Evolutionary conservation across 805 yeast species (phyloP).

Genomic region (Spathaspora passalidarum): DNA sequence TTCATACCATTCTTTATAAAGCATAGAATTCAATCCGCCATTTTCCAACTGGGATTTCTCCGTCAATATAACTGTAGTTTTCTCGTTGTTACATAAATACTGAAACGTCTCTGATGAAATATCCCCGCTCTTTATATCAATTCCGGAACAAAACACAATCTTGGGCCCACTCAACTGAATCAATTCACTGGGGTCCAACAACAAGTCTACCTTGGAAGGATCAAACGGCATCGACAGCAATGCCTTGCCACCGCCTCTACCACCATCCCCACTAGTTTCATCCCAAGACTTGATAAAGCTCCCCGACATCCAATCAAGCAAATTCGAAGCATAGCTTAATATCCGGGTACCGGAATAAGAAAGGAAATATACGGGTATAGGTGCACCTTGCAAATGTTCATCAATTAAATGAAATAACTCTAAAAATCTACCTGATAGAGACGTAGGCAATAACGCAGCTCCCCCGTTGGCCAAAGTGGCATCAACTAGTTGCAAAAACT

Average conservation of each 20-base stretch:
- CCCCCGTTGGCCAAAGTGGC: constrained; percentile 73
- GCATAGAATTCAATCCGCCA: constrained; percentile 46
- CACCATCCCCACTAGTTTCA: constrained; percentile 19
- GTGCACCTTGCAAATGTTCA: constrained; percentile 53
- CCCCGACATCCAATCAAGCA: constrained; percentile 95
- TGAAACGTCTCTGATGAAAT: constrained; percentile 50
- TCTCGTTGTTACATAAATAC: constrained; percentile 59
- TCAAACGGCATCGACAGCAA: constrained; percentile 60
- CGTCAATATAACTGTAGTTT: constrained; percentile 71
- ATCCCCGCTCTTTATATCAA: constrained; percentile 62
- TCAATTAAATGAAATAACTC: constrained; percentile 78
- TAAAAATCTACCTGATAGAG: constrained; percentile 75
- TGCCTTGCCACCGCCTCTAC: background rate
- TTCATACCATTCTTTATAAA: constrained; percentile 54
- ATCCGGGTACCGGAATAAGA: constrained; percentile 78
- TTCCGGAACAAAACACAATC: constrained; percentile 75
- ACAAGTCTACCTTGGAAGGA: constrained; percentile 54
- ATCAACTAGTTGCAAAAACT: constrained; percentile 59
- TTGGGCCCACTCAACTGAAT: constrained; percentile 61
- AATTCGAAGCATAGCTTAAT: constrained; percentile 76
- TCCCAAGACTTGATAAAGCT: constrained; percentile 87
- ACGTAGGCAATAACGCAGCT: constrained; percentile 77
- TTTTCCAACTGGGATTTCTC: constrained; percentile 50
- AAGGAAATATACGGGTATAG: constrained; percentile 72
- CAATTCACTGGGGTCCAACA: constrained; percentile 56